Evolutionary conservation across 2,329 filamentous ascomycete genomes (phyloP), one percentile per base, ranked within the genome.

Genomic region (Myriosclerotinia duriaeana): DNA sequence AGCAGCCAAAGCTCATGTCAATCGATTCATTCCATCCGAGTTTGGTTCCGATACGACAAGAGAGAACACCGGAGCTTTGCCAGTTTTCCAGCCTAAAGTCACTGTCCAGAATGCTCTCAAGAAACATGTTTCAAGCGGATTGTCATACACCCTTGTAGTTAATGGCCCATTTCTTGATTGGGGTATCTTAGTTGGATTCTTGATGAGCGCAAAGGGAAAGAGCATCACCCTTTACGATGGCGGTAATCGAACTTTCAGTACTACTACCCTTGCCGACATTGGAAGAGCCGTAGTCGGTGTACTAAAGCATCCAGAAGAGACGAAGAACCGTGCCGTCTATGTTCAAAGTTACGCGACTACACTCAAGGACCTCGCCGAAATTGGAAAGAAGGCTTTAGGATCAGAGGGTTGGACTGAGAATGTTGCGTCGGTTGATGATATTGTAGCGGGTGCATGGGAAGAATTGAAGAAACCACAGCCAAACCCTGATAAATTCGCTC

Each of bases 11-110:
- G 85, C 85, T 1, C 83, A 84, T n/a, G 84, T 89, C 9, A 81
- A 84, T 72, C 80, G 84, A 22, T 87, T 87, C 77, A 79, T 89
- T 48, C 85, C 86, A 1, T 83, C 83, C 14, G 85, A 89, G 66
- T 89, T 82, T 48, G 78, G 77, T 20, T 74, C 75, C 52, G 72
- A 76, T 76, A 77, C 67, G 0, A 60, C 64, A 26, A 68, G 54
- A 38, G 65, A 68, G 9, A 69, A 70, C 52, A 36, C 69, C 34
- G 50, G 66, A 44, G n/a, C 53, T 44, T 60, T 68, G 15, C 69
- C 71, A 50, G 17, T 70, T 52, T 71, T 70, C 15, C 26, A 61
- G 22, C 36, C 66, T 5, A 68, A 70, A 62, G 60, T 65, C 12
- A 66, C 71, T 40, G 68, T 69, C 22, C 68, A 61, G 15, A 52